phyloP scores from a whole-genome alignment of 306 rosid genomes.

The Quercus ilex region DNA sequence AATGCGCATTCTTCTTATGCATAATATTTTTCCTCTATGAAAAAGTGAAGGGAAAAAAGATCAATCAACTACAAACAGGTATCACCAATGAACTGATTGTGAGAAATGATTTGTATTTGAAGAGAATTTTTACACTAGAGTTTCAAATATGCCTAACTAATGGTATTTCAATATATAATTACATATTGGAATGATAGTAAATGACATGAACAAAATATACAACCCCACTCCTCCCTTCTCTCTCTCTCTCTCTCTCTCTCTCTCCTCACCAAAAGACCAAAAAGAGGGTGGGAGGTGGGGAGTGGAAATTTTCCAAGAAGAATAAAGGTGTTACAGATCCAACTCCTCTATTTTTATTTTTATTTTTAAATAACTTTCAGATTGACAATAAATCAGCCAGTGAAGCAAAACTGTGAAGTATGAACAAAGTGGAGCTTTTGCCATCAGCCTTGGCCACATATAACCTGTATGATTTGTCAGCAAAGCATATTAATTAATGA shows the following conservation, averaged over 20 bases:
- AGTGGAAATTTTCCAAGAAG: neutral
- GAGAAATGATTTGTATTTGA: neutral
- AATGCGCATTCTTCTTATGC: too few relatives aligned
- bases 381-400: slow-evolving; percentile 24
- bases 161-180: slow-evolving; percentile 5
- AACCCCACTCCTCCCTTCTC: neutral
- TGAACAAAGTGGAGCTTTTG: slow-evolving; percentile 10
- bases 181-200: neutral
- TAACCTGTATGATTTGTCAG: slow-evolving; percentile 27
- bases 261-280: neutral
- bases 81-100: neutral
- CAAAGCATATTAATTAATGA: slow-evolving; percentile 2
- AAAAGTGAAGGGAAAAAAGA: neutral
- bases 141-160: neutral
- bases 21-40: too few relatives aligned
- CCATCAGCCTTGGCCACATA: slow-evolving; percentile 5
- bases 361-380: neutral
- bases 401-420: neutral
- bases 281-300: neutral
- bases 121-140: neutral
- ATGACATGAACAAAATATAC: neutral
- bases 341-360: neutral
- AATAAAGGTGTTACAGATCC: neutral
- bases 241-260: too few relatives aligned
- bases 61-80: neutral